Conservation (phyloP, 1,284 basidiomycete genomes). For the Ustilago esculenta region DNA sequence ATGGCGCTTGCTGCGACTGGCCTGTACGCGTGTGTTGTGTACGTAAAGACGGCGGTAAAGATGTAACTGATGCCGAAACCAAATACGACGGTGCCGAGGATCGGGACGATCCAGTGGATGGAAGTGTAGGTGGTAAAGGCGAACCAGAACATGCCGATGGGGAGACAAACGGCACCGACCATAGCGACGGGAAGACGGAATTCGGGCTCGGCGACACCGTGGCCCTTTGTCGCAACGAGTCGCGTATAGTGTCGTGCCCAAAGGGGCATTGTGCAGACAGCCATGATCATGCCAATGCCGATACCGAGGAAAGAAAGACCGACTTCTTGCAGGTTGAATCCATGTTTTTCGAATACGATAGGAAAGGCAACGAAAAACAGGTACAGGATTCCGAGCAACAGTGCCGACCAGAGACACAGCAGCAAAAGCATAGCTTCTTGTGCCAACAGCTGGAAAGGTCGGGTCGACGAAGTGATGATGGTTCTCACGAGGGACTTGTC, state of each 20-base stretch:
- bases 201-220: conserved; percentile 57
- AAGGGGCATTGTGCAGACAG: conserved; percentile 68
- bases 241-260: conserved; percentile 68
- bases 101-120: conserved; percentile 55
- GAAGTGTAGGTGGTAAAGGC: conserved; percentile 47
- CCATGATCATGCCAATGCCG: conserved; percentile 45
- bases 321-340: conserved; percentile 47
- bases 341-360: conserved; percentile 47
- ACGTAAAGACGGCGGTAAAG: conserved; percentile 44
- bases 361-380: conserved; percentile 57
- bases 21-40: conserved; percentile 43
- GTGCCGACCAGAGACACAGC: conserved; percentile 38
- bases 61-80: conserved; percentile 46
- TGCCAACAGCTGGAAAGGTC: conserved; percentile 30
- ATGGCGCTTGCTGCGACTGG: conserved; percentile 54
- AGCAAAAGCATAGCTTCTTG: conserved; percentile 34
- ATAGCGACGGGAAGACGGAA: conserved; percentile 52
- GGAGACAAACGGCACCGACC: conserved; percentile 35
- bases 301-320: conserved; percentile 50
- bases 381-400: conserved; percentile 46
- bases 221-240: conserved; percentile 71
- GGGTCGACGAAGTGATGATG: conserved; percentile 22
- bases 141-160: conserved; percentile 55
- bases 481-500: conserved; percentile 21
- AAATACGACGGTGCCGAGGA: conserved; percentile 42